Base-by-base conservation (phyloP, 1,284 basidiomycete genomes). In the Rhodotorula sp. region DNA sequence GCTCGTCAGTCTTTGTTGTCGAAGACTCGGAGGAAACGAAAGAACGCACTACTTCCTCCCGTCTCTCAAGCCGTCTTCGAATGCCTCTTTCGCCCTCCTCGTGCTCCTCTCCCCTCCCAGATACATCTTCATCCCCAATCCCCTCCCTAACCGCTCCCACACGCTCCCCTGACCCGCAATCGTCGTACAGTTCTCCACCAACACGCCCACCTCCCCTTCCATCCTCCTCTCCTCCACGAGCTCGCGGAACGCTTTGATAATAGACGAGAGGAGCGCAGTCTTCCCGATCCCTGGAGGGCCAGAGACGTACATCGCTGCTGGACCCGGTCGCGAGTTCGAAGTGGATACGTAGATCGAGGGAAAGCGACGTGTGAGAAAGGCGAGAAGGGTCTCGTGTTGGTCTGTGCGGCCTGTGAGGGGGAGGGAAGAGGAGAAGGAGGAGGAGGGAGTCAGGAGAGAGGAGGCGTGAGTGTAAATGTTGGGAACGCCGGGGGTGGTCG, bases 271-370 rank as follows among this genome's bases (percentile, higher is more conserved):
- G 3, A 82, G 77, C 5, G 80, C 81, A 17, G 82, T 82, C 74
- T 82, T 82, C 59, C 82, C 82, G 7, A 81, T 81, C 1, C 82
- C 82, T 4, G 82, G 81, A 36, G 80, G 77, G n/a, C 82, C 82
- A 32, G 81, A 82, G 44, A 82, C 77, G 74, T 82, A 82, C 29
- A 82, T 76, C 4, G 62, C 76, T 71, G 72, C 68, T 0, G 64
- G 66, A 3, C 62, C 66, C 4, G 69, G 60, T 17, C 66, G 51
- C 17, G 32, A 54, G n/a, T 29, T 67, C 8, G 48, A 55, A 24
- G 39, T 32, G 29, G 61, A 27, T 1, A 47, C 58, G 51, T 63
- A 68, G 20, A 62, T 65, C 20, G 49, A 17, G 4, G 72, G 72
- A 51, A 74, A 69, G 27, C 72, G 70, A 15, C 62, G 62, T 2